Conservation (phyloP, 2,329 filamentous ascomycete species). For the Basipetospora sp. region DNA sequence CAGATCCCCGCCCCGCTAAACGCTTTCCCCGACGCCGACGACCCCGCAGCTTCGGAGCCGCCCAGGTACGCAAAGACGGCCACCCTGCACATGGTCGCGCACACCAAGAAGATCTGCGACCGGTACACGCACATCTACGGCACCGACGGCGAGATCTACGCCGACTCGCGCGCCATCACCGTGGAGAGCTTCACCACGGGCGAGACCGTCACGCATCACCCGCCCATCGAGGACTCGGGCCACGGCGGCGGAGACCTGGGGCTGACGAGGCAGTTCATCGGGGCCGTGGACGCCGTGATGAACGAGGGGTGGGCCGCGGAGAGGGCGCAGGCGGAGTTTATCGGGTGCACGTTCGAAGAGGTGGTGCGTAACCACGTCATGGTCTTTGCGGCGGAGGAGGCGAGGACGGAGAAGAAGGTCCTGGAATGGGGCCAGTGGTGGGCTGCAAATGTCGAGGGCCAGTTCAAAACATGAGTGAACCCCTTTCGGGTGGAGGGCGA, state of each 20-base stretch:
- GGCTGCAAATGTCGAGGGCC: constrained; percentile 24
- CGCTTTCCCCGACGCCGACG: constrained; percentile 10
- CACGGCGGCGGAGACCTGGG: constrained; percentile 32
- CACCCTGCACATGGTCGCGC: constrained; percentile 85
- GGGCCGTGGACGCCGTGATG: constrained; percentile 67
- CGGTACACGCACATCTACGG: constrained; percentile 78
- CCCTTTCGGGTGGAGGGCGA: too few species aligned
- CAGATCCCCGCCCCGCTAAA: constrained; percentile 12
- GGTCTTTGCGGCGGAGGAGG: constrained; percentile 89
- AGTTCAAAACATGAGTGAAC: not conserved
- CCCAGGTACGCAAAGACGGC: constrained; percentile 62
- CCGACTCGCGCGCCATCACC: constrained; percentile 53
- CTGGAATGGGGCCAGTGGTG: constrained; percentile 70
- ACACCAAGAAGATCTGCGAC: constrained; percentile 74
- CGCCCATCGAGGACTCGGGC: constrained; percentile 20
- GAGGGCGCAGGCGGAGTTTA: constrained; percentile 56
- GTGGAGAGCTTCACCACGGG: constrained; percentile 34
- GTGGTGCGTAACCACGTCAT: constrained; percentile 77
- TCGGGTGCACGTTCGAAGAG: constrained; percentile 78
- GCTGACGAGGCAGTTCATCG: constrained; percentile 66
- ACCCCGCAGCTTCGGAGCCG: too few species aligned
- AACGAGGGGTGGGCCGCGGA: constrained; percentile 50
- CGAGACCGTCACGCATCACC: constrained; percentile 25
- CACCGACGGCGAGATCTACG: constrained; percentile 68
- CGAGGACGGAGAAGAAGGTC: constrained; percentile 52